Conservation (phyloP, 306 rosid genomes). For the Sicyos baderoa region DNA sequence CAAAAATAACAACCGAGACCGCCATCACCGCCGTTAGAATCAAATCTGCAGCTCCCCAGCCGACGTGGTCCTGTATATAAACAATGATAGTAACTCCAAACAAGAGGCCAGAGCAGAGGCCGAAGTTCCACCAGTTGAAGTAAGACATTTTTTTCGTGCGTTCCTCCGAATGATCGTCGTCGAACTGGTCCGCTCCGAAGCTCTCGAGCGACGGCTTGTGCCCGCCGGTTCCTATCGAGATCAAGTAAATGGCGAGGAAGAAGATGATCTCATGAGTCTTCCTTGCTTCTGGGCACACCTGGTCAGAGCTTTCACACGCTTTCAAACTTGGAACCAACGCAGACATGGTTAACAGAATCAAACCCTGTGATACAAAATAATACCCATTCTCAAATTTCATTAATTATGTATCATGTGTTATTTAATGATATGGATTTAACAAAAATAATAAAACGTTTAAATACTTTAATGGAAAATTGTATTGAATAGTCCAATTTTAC, state of each 20-base stretch:
- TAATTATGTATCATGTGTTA: too few species aligned
- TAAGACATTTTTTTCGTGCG: constrained; percentile 73
- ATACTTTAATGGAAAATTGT: too few species aligned
- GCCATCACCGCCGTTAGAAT: constrained; percentile 55
- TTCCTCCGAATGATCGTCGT: constrained; percentile 56
- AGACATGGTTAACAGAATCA: constrained; percentile 61
- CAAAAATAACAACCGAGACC: constrained; percentile 50
- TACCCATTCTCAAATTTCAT: background rate
- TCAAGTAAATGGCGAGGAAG: constrained; percentile 64
- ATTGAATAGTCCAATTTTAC: too few species aligned
- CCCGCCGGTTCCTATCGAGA: constrained; percentile 89
- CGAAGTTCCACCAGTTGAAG: constrained; percentile 93
- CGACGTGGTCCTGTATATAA: constrained; percentile 64
- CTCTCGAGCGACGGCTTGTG: constrained; percentile 88
- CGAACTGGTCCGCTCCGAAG: constrained; percentile 97
- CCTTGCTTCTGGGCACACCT: constrained; percentile 42
- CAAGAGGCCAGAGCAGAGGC: constrained; percentile 63
- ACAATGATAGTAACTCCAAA: constrained; percentile 77
- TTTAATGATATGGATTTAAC: too few species aligned
- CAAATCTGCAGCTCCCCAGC: constrained; percentile 71
- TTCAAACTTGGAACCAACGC: constrained; percentile 61
- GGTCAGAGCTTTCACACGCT: constrained; percentile 37
- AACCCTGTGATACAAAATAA: constrained; percentile 39
- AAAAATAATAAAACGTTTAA: too few species aligned
- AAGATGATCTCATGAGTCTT: constrained; percentile 60